Evolutionary conservation across 352 stramenopile genomes (phyloP).

Genomic region (Phytophthora sp.): DNA sequence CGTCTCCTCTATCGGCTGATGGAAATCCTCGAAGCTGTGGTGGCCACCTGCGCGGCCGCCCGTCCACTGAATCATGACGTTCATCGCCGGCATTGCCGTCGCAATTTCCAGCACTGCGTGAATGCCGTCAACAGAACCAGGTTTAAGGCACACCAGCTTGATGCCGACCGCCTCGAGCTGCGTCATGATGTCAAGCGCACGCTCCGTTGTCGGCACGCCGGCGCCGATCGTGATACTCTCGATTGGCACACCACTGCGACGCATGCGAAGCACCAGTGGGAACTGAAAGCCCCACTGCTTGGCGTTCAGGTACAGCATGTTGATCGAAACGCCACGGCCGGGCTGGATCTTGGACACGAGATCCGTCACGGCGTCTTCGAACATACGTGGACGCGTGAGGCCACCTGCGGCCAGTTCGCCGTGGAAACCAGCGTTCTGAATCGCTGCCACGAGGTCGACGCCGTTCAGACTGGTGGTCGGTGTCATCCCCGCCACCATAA

Average conservation of each 20-base stretch:
- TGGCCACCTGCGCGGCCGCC: conserved; percentile 84
- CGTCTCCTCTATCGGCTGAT: conserved; percentile 70
- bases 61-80: conserved; percentile 90
- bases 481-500: conserved; percentile 88
- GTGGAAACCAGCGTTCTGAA: conserved; percentile 83
- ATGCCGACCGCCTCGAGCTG: conserved; percentile 73
- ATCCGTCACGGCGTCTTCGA: conserved; percentile 67
- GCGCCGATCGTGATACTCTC: conserved; percentile 90
- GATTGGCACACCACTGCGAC: conserved; percentile 79
- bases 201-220: conserved; percentile 81
- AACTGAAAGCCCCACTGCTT: conserved; percentile 92
- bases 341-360: conserved; percentile 78
- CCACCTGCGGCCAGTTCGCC: conserved; percentile 82
- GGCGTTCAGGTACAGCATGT: conserved; percentile 91
- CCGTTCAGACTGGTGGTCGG: conserved; percentile 83
- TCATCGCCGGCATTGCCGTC: conserved; percentile 58
- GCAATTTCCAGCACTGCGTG: conserved; percentile 82
- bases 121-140: conserved; percentile 80
- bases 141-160: conserved; percentile 87
- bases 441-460: conserved; percentile 82
- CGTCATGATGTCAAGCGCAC: conserved; percentile 79
- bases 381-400: conserved; percentile 70
- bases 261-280: conserved; percentile 85
- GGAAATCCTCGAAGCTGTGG: conserved; percentile 91
- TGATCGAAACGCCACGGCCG: conserved; percentile 78